Evolutionary conservation across 169 alveolate genomes (phyloP).

Genomic region (Plasmodium chabaudi): DNA sequence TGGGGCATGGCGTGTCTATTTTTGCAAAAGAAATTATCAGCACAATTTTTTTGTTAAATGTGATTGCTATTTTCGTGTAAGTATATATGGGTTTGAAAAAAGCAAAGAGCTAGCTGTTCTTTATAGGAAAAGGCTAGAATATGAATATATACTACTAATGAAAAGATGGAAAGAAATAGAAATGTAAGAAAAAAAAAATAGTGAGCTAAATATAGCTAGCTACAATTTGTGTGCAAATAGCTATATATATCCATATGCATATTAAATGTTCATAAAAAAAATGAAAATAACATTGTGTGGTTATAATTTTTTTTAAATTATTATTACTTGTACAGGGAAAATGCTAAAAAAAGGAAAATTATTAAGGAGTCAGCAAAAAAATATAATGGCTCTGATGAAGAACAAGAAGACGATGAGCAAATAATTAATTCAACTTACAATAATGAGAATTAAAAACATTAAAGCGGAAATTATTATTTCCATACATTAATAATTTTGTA

Average conservation of each 20-base stretch:
- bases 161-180: conserved; percentile 86
- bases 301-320: conserved; percentile 31
- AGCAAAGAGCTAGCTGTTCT: conserved; percentile 88
- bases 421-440: conserved; percentile 17
- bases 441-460: conserved; percentile 34
- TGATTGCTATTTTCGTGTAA: conserved; percentile 85
- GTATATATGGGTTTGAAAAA: conserved; percentile 85
- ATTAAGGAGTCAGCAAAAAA: conserved; percentile 32
- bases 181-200: conserved; percentile 45
- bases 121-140: conserved; percentile 87
- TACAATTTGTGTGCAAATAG: not conserved
- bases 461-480: conserved; percentile 22
- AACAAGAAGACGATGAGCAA: conserved; percentile 26
- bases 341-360: conserved; percentile 72
- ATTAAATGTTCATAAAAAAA: conserved; percentile 25
- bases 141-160: conserved; percentile 87
- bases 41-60: conserved; percentile 90
- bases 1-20: conserved; percentile 93
- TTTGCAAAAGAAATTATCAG: conserved; percentile 86
- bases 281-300: conserved; percentile 12
- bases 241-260: not conserved
- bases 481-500: not conserved
- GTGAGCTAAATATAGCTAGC: conserved; percentile 6
- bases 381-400: conserved; percentile 26
- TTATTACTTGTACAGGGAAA: conserved; percentile 52